Evolutionary conservation across 345 rosid species (phyloP), one percentile per base, ranked within the genome.

Genomic region (Anastatica hierochuntica): DNA sequence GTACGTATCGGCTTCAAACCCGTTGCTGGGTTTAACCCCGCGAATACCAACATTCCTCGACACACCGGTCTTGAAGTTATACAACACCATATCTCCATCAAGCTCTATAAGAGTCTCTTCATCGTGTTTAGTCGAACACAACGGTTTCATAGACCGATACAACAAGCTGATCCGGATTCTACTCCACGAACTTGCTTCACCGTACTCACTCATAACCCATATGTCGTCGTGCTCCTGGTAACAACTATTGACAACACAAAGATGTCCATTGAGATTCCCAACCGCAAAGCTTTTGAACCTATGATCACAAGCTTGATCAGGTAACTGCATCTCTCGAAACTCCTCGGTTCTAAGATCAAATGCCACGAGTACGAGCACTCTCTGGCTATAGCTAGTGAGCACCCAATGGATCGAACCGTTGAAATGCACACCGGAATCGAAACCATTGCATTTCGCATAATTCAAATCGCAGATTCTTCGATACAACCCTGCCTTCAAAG

Each of bases 161-260:
- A 54, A 18, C 57, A 65, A 15, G 23, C 43, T 74, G 14, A 74
- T 66, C 10, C 47, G 47, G 27, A 74, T 19, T 30, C 62, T 68
- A 6, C 36, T 68, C 78, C 81, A 74, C 0, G 81, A 72, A 20
- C 57, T 49, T 1, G 24, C 58, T 8, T 40, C 51, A 6, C 75
- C 73, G 10, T 72, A 72, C 41, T 56, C 60, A 17, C 53, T 58
- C 80, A 76, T 72, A 18, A 76, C 41, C 80, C 80, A 72, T 2
- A 76, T 43, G 17, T 69, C 75, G 47, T 76, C 56, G 16, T 66
- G 77, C 37, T 57, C 45, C 44, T 69, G 54, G 23, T 50, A 63
- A 38, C 71, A 57, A 16, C 66, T 56, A 38, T 70, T 66, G 4
- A 72, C 53, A 5, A 72, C 40, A 26, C 80, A 76, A 0, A 76